Evolutionary conservation across 2,329 filamentous ascomycete species (phyloP).

Genomic region (Leptographium procerum): DNA sequence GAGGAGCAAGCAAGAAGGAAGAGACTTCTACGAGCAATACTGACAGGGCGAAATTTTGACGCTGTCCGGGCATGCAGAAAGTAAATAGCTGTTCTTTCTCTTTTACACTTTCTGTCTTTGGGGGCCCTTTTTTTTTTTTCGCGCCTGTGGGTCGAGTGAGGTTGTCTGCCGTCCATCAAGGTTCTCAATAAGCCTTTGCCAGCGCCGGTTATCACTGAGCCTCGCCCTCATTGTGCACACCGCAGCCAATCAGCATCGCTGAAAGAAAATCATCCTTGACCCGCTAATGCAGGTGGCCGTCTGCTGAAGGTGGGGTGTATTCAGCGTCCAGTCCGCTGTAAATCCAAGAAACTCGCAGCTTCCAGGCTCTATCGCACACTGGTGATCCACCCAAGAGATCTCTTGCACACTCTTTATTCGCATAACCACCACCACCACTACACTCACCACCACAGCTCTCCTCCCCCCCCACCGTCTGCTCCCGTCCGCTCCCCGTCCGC

Average conservation of each 20-base stretch:
- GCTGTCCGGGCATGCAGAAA: no score
- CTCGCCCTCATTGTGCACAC: not conserved
- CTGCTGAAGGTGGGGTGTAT: not conserved
- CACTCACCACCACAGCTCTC: not conserved
- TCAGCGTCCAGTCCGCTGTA: not conserved
- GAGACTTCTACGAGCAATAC: no score
- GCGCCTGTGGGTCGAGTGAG: not conserved
- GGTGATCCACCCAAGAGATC: not conserved
- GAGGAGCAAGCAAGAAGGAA: no score
- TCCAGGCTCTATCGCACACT: not conserved
- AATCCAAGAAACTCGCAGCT: not conserved
- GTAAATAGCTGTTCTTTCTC: not conserved
- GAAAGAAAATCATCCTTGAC: not conserved
- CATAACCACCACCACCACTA: not conserved
- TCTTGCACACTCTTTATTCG: not conserved
- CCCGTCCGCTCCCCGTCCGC: not conserved
- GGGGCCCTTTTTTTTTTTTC: not conserved
- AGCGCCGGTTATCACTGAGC: not conserved
- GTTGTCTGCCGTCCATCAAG: not conserved
- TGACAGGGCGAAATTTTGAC: no score
- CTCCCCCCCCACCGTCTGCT: not conserved
- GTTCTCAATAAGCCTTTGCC: not conserved
- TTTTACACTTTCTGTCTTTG: not conserved
- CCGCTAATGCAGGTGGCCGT: not conserved
- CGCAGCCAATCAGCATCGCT: not conserved